Evolutionary conservation across 371 early-diverging fungal genomes (phyloP).

Genomic region (Mucor circinelloides): DNA sequence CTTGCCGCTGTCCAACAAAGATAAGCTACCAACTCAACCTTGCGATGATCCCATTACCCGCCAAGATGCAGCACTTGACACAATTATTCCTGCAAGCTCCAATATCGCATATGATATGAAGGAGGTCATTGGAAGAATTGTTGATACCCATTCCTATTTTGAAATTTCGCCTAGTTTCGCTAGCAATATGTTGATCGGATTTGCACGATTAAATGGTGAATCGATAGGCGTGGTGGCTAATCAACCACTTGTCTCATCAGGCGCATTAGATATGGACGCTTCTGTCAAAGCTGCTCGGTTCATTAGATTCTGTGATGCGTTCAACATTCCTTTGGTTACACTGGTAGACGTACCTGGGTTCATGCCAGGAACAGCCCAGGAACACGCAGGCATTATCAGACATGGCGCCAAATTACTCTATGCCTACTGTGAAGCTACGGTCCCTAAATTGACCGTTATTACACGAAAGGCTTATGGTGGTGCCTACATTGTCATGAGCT

Average conservation of each 20-base stretch:
- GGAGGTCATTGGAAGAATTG: constrained; percentile 81
- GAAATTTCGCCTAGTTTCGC: constrained; percentile 95
- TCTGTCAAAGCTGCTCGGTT: constrained; percentile 96
- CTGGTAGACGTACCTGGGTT: constrained; percentile 99
- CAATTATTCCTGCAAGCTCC: constrained; percentile 87
- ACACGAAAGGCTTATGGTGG: constrained; percentile 98
- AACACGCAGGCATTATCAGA: constrained; percentile 96
- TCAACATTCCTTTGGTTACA: constrained; percentile 92
- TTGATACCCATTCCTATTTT: constrained; percentile 87
- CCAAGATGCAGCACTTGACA: constrained; percentile 82
- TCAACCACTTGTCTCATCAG: constrained; percentile 94
- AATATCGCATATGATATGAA: constrained; percentile 97
- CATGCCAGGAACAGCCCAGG: constrained; percentile 94
- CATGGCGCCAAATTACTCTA: constrained; percentile 96
- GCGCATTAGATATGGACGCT: constrained; percentile 94
- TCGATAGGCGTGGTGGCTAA: constrained; percentile 96
- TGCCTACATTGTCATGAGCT: constrained; percentile 97
- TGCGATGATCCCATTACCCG: constrained; percentile 77
- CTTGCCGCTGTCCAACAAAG: constrained; percentile 85
- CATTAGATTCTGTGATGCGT: constrained; percentile 96
- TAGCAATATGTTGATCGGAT: constrained; percentile 91
- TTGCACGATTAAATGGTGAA: constrained; percentile 86
- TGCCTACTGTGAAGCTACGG: constrained; percentile 97
- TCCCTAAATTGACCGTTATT: constrained; percentile 95
- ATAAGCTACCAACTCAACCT: constrained; percentile 64